Percentiles rank a stretch among this genome's conserved stretches.
Evolutionary conservation across 208 protist species (phyloP).

Genomic region (Acanthamoeba culbertsoni): DNA sequence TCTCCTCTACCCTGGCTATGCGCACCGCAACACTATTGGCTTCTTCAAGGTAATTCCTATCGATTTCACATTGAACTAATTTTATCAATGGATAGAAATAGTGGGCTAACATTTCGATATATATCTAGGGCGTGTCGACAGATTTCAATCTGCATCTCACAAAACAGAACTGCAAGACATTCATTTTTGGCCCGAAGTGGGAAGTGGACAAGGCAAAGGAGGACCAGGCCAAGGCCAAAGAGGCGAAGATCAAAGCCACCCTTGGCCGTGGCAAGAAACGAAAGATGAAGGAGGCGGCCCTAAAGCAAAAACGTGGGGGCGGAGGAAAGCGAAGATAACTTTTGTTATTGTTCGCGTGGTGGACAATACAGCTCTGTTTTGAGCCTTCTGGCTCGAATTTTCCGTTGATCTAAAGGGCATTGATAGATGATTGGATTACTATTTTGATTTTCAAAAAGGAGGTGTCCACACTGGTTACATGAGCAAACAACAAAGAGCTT

Average conservation of each 20-base stretch:
- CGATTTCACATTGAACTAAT: too few species aligned
- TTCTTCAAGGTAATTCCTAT: not conserved
- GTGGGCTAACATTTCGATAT: not conserved
- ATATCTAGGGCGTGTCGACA: not conserved
- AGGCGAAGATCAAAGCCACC: not conserved
- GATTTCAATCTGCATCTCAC: constrained; percentile 2
- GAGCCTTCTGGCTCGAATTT: too few species aligned
- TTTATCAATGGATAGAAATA: not conserved
- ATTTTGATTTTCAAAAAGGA: too few species aligned
- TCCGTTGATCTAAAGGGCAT: too few species aligned
- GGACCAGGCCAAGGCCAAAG: not conserved
- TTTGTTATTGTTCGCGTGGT: too few species aligned
- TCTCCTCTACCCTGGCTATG: not conserved
- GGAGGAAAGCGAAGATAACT: too few species aligned
- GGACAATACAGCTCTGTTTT: too few species aligned
- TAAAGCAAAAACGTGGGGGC: not conserved
- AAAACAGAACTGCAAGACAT: constrained; percentile 17
- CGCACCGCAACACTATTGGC: constrained; percentile 1
- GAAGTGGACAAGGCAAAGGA: not conserved
- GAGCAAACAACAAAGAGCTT: too few species aligned
- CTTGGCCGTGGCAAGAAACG: constrained; percentile 13
- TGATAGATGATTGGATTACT: too few species aligned
- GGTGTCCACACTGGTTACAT: too few species aligned
- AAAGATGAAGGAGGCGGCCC: not conserved
- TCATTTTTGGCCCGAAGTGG: not conserved